Evolutionary conservation across 1,139 yeast genomes (phyloP), one percentile per base, ranked within the genome.

Genomic region (Kurtzmaniella quercitrusa): DNA sequence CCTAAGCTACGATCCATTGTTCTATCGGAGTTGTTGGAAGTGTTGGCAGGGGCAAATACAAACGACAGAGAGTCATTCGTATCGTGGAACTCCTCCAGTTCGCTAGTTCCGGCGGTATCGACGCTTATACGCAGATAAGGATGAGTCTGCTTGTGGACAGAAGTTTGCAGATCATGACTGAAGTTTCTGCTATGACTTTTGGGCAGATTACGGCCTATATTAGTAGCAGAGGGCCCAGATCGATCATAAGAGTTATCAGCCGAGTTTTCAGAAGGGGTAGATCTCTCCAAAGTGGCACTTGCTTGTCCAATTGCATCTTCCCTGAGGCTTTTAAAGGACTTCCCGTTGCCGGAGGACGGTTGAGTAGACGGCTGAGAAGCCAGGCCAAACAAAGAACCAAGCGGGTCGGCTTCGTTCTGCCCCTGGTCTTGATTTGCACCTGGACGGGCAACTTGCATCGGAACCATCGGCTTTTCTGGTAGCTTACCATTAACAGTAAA

Each of bases 401-500:
- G 29, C 21, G 31, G 23, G 27, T 42, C 25, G 23, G 34, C 38
- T 19, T 25, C 29, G 10, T 27, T 39, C 16, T 33, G 40, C 10
- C 34, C 33, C 18, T 39, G 40, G 21, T 42, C 34, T 15, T 38
- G 40, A 16, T 42, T 38, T 25, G 36, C 42, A 21, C 44, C 44
- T 34, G 39, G 40, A 14, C 42, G 44, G 21, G 37, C 27, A 9
- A 37, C 33, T 21, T 42, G 34, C 15, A 19, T 12, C 3, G 43
- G 58, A 43, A 58, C 65, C 77, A 72, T 71, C 9, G 73, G 75
- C 49, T 72, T 72, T 56, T 60, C 49, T 0, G 77, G 77, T 19
- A 71, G 59, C 44, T 65, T 63, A 1, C 77, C 77, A 53, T 70
- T 68, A 7, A 72, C 61, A 2, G 77, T 71, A 53, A 71, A 72